A percentile compares a stretch with the other conserved stretches of the same genome.
Conservation (phyloP, 345 rosid genomes). For the Eucalyptus albens region DNA sequence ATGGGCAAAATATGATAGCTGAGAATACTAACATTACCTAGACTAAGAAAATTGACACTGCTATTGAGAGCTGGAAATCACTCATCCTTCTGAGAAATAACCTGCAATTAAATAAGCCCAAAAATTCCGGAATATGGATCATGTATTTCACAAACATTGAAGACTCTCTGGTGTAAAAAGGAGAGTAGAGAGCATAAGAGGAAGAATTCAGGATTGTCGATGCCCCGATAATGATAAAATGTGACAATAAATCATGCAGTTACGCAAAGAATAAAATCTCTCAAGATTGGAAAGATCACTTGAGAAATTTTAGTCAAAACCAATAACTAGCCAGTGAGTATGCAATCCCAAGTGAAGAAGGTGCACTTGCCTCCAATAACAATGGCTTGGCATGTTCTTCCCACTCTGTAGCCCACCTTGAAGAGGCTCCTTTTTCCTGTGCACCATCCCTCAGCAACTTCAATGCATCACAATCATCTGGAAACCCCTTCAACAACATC, state of each 20-base stretch:
- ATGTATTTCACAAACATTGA: not conserved
- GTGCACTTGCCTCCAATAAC: conserved; percentile 29
- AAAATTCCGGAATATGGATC: not conserved
- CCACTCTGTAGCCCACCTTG: conserved; percentile 85
- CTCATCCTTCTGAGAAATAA: not conserved
- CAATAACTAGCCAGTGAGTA: not conserved
- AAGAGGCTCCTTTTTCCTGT: conserved; percentile 51
- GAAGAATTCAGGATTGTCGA: accelerated
- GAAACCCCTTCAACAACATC: conserved; percentile 88
- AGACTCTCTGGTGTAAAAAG: not conserved
- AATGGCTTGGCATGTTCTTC: conserved; percentile 83
- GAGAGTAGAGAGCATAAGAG: not conserved
- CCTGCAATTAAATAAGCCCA: not conserved
- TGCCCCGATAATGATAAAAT: not conserved
- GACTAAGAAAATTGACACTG: not conserved
- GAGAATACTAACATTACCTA: not conserved
- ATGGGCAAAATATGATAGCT: not conserved
- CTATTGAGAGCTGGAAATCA: not conserved
- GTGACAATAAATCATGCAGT: not conserved
- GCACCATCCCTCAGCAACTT: conserved; percentile 54
- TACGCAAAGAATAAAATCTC: not conserved
- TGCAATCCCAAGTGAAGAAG: not conserved
- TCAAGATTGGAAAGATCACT: not conserved
- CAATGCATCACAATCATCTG: conserved; percentile 46
- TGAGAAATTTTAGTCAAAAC: not conserved